A percentile compares a stretch with the other conserved stretches of the same genome.
Conservation (phyloP, 2,329 filamentous ascomycete genomes). For the Gremmenia infestans region DNA sequence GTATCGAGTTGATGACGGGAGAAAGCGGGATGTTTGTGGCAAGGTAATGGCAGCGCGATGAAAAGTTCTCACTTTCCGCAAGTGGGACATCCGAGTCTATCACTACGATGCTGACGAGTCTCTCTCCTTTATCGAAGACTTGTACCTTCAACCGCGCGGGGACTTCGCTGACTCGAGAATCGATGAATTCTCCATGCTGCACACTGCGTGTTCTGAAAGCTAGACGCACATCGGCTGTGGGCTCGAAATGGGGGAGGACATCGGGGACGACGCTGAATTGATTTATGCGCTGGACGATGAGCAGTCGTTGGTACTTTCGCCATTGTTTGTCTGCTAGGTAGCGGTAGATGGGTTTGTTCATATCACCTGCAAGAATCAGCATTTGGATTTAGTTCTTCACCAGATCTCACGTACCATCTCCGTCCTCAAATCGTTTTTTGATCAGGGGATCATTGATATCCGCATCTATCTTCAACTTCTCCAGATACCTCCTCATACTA, state of each 20-base stretch:
- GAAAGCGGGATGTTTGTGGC: slow-evolving; percentile 68
- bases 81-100: slow-evolving; percentile 89
- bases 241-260: slow-evolving; percentile 73
- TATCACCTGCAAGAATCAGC: slow-evolving; percentile 61
- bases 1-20: slow-evolving; percentile 54
- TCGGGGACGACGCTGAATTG: slow-evolving; percentile 89
- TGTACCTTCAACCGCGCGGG: slow-evolving; percentile 76
- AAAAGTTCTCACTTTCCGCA: slow-evolving; percentile 67
- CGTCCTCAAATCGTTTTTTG: slow-evolving; percentile 92
- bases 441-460: slow-evolving; percentile 94
- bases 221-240: slow-evolving; percentile 73
- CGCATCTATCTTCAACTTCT: slow-evolving; percentile 78
- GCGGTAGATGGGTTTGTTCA: slow-evolving; percentile 95
- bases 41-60: slow-evolving; percentile 80
- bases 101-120: slow-evolving; percentile 78
- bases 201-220: slow-evolving; percentile 69
- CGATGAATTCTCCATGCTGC: slow-evolving; percentile 72
- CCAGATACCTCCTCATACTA: slow-evolving; percentile 67
- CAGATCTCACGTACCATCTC: slow-evolving; percentile 58
- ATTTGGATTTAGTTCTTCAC: neutral
- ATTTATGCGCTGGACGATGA: slow-evolving; percentile 78
- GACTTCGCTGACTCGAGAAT: slow-evolving; percentile 67
- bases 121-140: slow-evolving; percentile 74
- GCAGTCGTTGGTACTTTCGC: slow-evolving; percentile 72
- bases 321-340: slow-evolving; percentile 83